Evolutionary conservation across 2,329 filamentous ascomycete species (phyloP).

Genomic region (Colletotrichum echinochloae): DNA sequence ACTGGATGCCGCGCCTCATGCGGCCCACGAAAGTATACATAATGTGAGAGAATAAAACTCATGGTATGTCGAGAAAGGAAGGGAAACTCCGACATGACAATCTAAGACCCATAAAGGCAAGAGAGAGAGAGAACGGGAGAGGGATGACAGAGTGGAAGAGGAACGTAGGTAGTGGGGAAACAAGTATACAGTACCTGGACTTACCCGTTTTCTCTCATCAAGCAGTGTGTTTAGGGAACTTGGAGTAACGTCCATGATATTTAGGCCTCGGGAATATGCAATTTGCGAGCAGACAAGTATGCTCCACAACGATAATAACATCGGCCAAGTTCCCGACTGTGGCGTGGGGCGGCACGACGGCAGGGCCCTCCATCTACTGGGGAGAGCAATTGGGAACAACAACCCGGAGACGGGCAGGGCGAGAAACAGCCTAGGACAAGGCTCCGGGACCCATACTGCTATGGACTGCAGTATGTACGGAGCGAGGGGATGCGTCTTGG

Average conservation of each 20-base stretch:
- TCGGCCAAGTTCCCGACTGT: constrained; percentile 8
- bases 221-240: background rate
- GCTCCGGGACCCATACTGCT: background rate
- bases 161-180: background rate
- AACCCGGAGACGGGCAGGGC: constrained; percentile 13
- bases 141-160: background rate
- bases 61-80: background rate
- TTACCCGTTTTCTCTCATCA: background rate
- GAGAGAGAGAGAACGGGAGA: background rate
- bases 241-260: background rate
- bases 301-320: constrained; percentile 23
- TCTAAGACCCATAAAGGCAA: no score
- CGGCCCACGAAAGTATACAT: background rate
- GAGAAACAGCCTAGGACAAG: constrained; percentile 26
- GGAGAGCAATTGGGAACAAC: background rate
- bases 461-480: no score
- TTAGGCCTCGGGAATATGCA: constrained; percentile 17
- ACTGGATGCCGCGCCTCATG: background rate
- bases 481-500: background rate
- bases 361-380: background rate
- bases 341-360: constrained; percentile 10
- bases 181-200: background rate
- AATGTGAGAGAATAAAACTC: background rate
- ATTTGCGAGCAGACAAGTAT: constrained; percentile 8
- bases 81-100: background rate